Base-by-base conservation (phyloP, 2,329 filamentous ascomycete genomes). In the Fusarium sulawesiense region DNA sequence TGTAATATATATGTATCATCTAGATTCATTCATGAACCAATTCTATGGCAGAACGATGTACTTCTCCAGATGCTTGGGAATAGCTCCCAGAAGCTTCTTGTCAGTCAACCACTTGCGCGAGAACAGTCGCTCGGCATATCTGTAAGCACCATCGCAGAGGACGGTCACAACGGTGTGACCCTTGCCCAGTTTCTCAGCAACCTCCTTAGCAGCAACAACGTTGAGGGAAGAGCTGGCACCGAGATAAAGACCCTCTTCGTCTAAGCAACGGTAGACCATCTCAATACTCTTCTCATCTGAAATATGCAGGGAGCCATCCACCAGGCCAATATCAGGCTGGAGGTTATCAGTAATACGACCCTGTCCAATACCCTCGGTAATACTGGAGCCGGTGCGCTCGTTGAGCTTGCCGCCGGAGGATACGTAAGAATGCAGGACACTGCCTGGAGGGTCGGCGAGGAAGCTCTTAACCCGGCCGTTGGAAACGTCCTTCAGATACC, bases 301-400 rank as follows among this genome's bases (percentile, higher is more conserved):
- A 73, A 99, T 93, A 78, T 91, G 86, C 75, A 99, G 77, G 37
- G 93, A 93, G 62, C 91, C 94, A 81, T 98, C 96, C 18, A 98
- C 77, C 46, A 97, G 85, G 65, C 87, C 91, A 61, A 99, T 87
- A 76, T 99, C 96, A 6, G 92, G 92, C 80, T 89, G 85, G 70
- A 99, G 83, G 81, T 99, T 99, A 78, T 97, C 93, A n/a, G 96
- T 99, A 54, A 99, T 88, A 55, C 96, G 92, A 40, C 96, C 96
- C 83, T 98, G 96, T 21, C 96, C 96, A 76, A 99, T 99, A 25
- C 96, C 96, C 83, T 99, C 96, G 4, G 96, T 99, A 82, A 99
- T 98, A 77, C 92, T 96, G 57, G 92, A 91, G 12, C 96, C 96
- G 4, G 84, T 84, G 53, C 96, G 87, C 77, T 98, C 95, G n/a